Conservation (phyloP, 129 eudicot genomes). For the Ambrosia trifida region DNA sequence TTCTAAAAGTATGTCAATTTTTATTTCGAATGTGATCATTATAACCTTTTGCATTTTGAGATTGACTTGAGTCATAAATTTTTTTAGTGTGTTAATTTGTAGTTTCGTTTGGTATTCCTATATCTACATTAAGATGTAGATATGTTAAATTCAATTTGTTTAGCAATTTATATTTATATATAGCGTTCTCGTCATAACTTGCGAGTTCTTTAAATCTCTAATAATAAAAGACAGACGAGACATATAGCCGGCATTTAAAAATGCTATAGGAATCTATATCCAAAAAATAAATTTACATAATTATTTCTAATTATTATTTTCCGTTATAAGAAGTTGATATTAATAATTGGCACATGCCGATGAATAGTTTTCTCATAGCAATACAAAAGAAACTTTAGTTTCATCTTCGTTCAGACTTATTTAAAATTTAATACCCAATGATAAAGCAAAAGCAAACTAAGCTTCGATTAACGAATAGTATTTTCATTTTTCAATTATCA, state of each 20-base stretch:
- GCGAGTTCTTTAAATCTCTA: not conserved
- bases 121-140: too few species aligned
- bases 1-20: too few species aligned
- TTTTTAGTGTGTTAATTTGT: too few species aligned
- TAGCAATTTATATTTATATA: too few species aligned
- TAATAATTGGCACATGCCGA: slow-evolving; percentile 18
- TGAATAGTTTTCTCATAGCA: not conserved
- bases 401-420: not conserved
- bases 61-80: too few species aligned
- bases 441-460: slow-evolving; percentile 16
- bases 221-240: not conserved
- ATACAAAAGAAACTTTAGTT: not conserved
- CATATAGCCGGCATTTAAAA: not conserved
- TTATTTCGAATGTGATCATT: too few species aligned
- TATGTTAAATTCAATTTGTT: too few species aligned
- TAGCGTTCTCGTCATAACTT: too few species aligned
- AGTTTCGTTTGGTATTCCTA: too few species aligned
- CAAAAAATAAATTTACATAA: not conserved
- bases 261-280: not conserved
- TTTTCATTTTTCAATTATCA: not conserved
- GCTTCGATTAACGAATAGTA: slow-evolving; percentile 15
- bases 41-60: too few species aligned
- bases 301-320: not conserved
- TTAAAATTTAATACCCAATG: not conserved
- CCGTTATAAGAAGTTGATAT: not conserved